Evolutionary conservation across 345 rosid genomes (phyloP).

Genomic region (Cardamine resedifolia): DNA sequence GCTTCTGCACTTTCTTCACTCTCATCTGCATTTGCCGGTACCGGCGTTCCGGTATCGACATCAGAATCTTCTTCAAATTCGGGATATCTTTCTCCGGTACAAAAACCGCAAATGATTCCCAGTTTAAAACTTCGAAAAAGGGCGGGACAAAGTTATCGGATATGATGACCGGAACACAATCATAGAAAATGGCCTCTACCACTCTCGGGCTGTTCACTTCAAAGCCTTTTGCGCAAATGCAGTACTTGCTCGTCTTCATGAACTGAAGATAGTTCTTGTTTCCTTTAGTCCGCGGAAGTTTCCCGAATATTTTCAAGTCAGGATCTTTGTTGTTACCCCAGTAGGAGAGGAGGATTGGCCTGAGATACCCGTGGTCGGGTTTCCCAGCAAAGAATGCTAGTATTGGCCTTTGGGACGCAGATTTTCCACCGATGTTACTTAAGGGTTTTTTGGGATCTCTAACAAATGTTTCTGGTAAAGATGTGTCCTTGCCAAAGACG

Average conservation of each 20-base stretch:
- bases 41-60: slow-evolving; percentile 57
- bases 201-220: slow-evolving; percentile 94
- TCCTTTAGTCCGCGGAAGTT: slow-evolving; percentile 57
- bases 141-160: slow-evolving; percentile 94
- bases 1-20: slow-evolving; percentile 79
- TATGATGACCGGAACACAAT: slow-evolving; percentile 86
- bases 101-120: slow-evolving; percentile 88
- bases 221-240: slow-evolving; percentile 85
- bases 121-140: slow-evolving; percentile 71
- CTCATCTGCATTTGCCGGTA: slow-evolving; percentile 67
- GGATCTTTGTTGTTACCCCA: slow-evolving; percentile 85
- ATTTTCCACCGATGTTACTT: slow-evolving; percentile 66
- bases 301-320: slow-evolving; percentile 75
- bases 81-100: slow-evolving; percentile 84
- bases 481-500: slow-evolving; percentile 74
- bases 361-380: slow-evolving; percentile 72
- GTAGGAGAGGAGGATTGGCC: slow-evolving; percentile 72
- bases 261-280: slow-evolving; percentile 61
- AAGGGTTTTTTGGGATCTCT: slow-evolving; percentile 53
- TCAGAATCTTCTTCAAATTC: slow-evolving; percentile 73
- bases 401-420: slow-evolving; percentile 57
- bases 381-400: slow-evolving; percentile 90
- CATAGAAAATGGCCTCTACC: slow-evolving; percentile 90
- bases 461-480: slow-evolving; percentile 78
- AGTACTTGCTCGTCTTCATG: slow-evolving; percentile 93